A percentile compares a stretch with the other conserved stretches of the same genome.
Evolutionary conservation across 805 yeast genomes (phyloP).

Genomic region (Kodamaea hsintzibuensis): DNA sequence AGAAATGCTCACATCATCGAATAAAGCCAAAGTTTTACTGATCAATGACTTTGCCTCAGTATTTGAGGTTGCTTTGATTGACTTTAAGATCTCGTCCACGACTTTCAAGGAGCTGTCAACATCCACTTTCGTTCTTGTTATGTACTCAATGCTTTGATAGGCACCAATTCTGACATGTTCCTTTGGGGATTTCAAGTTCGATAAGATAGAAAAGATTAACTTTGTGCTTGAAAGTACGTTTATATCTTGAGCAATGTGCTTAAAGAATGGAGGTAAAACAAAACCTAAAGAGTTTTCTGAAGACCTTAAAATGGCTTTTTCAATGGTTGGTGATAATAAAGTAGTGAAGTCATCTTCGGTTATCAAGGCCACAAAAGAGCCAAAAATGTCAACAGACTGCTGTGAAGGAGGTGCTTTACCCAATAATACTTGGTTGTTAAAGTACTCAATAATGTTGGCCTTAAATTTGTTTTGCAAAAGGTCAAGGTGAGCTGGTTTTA

Average conservation of each 20-base stretch:
- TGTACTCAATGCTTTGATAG: conserved; percentile 28
- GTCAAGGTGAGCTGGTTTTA: conserved; percentile 23
- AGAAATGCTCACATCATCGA: conserved; percentile 27
- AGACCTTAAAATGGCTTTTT: conserved; percentile 74
- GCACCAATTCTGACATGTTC: conserved; percentile 59
- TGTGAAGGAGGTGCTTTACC: conserved; percentile 44
- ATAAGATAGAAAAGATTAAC: conserved; percentile 26
- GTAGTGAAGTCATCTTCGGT: conserved; percentile 30
- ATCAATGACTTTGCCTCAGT: conserved; percentile 65
- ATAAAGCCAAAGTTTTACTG: conserved; percentile 43
- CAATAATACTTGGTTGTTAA: conserved; percentile 43
- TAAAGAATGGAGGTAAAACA: conserved; percentile 53
- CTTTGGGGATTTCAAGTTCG: conserved; percentile 70
- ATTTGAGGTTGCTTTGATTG: conserved; percentile 55
- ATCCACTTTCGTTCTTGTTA: conserved; percentile 21
- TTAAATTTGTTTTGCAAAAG: conserved; percentile 13
- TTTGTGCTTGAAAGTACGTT: conserved; percentile 37
- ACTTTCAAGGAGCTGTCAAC: conserved; percentile 25
- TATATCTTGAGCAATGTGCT: conserved; percentile 20
- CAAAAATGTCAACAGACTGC: conserved; percentile 37
- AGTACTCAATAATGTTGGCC: conserved; percentile 19
- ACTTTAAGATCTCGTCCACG: conserved; percentile 54
- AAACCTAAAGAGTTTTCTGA: conserved; percentile 68
- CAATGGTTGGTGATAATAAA: conserved; percentile 58
- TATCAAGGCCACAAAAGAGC: conserved; percentile 46